Conservation (phyloP, 1,139 yeast genomes). For the Taphrina betulina region DNA sequence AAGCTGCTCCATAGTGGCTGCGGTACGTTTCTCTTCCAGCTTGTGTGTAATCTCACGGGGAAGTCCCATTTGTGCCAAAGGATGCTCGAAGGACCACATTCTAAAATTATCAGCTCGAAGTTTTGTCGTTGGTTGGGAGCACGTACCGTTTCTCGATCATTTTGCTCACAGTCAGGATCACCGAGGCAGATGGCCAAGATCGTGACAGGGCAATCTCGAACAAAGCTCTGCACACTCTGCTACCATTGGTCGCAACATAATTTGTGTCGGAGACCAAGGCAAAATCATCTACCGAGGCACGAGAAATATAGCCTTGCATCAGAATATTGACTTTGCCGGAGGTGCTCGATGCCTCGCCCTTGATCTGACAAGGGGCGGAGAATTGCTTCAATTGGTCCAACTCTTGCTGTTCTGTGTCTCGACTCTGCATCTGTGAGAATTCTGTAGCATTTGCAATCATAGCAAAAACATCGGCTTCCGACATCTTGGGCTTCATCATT, state of each 20-base stretch:
- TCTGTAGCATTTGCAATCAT: slow-evolving; percentile 92
- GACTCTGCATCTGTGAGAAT: slow-evolving; percentile 81
- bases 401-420: slow-evolving; percentile 80
- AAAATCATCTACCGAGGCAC: slow-evolving; percentile 61
- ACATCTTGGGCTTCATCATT: slow-evolving; percentile 76
- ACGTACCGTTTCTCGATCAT: slow-evolving; percentile 66
- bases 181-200: slow-evolving; percentile 68
- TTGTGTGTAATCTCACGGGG: slow-evolving; percentile 65
- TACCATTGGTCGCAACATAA: slow-evolving; percentile 93
- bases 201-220: slow-evolving; percentile 74
- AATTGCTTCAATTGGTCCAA: slow-evolving; percentile 59
- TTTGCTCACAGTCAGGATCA: slow-evolving; percentile 53
- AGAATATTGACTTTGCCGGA: slow-evolving; percentile 86
- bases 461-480: slow-evolving; percentile 88
- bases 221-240: slow-evolving; percentile 87
- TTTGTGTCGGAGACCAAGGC: slow-evolving; percentile 81
- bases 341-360: slow-evolving; percentile 70
- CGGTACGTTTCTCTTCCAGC: slow-evolving; percentile 54
- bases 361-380: slow-evolving; percentile 74
- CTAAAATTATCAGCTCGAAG: slow-evolving; percentile 16
- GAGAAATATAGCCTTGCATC: slow-evolving; percentile 83
- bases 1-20: slow-evolving; percentile 64
- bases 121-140: not conserved
- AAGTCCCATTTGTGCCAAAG: slow-evolving; percentile 79
- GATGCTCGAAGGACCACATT: slow-evolving; percentile 89